A percentile compares a stretch with the other conserved stretches of the same genome.
phyloP scores from a whole-genome alignment of 2,329 filamentous ascomycete genomes.

The Cladophialophora exuberans region DNA sequence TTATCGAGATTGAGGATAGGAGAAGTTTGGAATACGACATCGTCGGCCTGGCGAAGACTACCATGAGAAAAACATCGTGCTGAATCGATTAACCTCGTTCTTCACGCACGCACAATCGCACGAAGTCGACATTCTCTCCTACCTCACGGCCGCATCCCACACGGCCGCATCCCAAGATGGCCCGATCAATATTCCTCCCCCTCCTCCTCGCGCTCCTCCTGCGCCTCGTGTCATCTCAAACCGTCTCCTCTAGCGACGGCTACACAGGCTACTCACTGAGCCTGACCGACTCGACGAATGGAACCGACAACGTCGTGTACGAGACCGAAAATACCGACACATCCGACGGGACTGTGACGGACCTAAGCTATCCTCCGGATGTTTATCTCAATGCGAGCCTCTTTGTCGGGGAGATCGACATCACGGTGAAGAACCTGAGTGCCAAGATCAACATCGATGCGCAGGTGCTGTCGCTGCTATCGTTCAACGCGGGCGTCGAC shows the following conservation, averaged over 20 bases:
- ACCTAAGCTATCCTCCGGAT: slow-evolving; percentile 53
- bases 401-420: slow-evolving; percentile 60
- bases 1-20: too few relatives aligned
- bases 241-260: slow-evolving; percentile 40
- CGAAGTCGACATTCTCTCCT: not conserved
- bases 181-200: not conserved
- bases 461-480: slow-evolving; percentile 60
- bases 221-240: slow-evolving; percentile 8
- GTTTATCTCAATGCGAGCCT: slow-evolving; percentile 65
- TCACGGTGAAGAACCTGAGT: slow-evolving; percentile 63
- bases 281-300: slow-evolving; percentile 42
- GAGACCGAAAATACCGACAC: slow-evolving; percentile 55
- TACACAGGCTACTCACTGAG: slow-evolving; percentile 62
- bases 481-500: slow-evolving; percentile 65
- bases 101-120: too few relatives aligned
- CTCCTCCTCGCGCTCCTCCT: not conserved
- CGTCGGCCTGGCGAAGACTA: too few relatives aligned
- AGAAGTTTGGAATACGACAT: too few relatives aligned
- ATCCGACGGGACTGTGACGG: slow-evolving; percentile 42
- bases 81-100: too few relatives aligned
- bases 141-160: not conserved
- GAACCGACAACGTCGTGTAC: slow-evolving; percentile 48
- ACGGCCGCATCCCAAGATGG: not conserved
- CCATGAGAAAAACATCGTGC: too few relatives aligned
- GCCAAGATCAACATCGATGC: slow-evolving; percentile 65